Evolutionary conservation across 192 early-diverging fungal species (phyloP), one percentile per base, ranked within the genome.

Genomic region (Backusella tarrabulga): DNA sequence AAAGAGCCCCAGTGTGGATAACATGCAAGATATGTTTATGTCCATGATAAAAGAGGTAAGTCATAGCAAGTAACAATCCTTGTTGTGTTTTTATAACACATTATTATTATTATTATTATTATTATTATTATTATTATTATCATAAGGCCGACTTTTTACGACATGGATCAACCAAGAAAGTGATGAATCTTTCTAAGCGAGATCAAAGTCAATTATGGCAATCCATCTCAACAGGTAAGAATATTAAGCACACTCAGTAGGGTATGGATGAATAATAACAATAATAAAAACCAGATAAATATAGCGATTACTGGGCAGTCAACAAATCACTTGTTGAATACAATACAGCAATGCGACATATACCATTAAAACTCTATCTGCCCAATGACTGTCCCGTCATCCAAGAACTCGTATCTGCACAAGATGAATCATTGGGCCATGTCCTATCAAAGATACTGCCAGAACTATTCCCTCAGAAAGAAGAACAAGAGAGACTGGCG

Each of bases 171-270:
- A 94, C 92, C 5, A 96, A 96, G 81, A 87, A 90, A 56, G 92
- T 95, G 23, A 96, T 97, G 95, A 91, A 91, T 29, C 77, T 97
- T 80, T 90, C 93, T 32, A 95, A 93, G 75, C 81, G 87, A 32
- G 94, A 97, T 76, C 94, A 95, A 77, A 90, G 89, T 67, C 91
- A 91, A 60, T 80, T 97, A 68, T 93, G 94, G 92, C 90, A 93
- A 44, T 88, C 93, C 1, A 54, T 96, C 35, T 86, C 73, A 35
- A 80, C 86, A 67, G 88, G 91, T 90, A 88, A 67, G 74, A n/a
- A 32, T 32, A 32, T 32, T 3, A 32, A 32, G 3, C 32, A 32
- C 32, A 32, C 32, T 32, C 32, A 32, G n/a, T n/a, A n/a, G 32
- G 32, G 32, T 32, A 56, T 38, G 19, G 50, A 29, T 50, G 0